phyloP scores from a whole-genome alignment of 2,329 filamentous ascomycete species.

The Colletotrichum endophyticum region DNA sequence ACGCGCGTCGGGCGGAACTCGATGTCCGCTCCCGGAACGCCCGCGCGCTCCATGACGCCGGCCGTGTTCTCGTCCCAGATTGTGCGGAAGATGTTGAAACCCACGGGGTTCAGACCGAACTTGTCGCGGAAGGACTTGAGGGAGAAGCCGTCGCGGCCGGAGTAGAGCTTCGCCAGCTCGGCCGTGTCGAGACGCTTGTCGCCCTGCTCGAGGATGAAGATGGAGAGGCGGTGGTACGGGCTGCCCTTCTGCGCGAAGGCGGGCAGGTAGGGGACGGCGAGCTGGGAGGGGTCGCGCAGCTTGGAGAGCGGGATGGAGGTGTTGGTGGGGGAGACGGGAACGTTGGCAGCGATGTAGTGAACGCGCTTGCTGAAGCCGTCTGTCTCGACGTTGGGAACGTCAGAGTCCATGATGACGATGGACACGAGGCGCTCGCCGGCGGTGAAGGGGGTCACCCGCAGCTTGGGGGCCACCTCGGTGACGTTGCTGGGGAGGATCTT shows the following conservation, averaged over 20 bases:
- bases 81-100: conserved; percentile 86
- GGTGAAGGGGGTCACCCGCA: conserved; percentile 87
- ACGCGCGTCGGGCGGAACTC: conserved; percentile 85
- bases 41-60: conserved; percentile 83
- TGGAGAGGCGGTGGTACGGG: conserved; percentile 85
- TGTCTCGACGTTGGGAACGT: conserved; percentile 79
- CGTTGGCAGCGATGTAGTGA: conserved; percentile 81
- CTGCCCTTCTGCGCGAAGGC: conserved; percentile 88
- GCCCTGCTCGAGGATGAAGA: conserved; percentile 84
- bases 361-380: conserved; percentile 82
- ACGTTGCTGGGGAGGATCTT: conserved; percentile 76
- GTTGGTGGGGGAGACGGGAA: conserved; percentile 56
- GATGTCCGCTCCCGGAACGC: conserved; percentile 76
- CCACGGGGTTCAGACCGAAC: conserved; percentile 73
- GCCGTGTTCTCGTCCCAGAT: conserved; percentile 88
- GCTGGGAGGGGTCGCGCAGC: conserved; percentile 65
- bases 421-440: conserved; percentile 81
- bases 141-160: conserved; percentile 59
- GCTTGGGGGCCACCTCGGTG: conserved; percentile 74
- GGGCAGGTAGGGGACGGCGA: conserved; percentile 82
- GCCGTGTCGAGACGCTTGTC: conserved; percentile 63
- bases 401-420: conserved; percentile 85
- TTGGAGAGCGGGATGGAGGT: conserved; percentile 69
- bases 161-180: conserved; percentile 58
- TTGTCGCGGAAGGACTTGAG: conserved; percentile 77